Conservation (phyloP, 2,329 filamentous ascomycete genomes). For the Diaporthe sp. region DNA sequence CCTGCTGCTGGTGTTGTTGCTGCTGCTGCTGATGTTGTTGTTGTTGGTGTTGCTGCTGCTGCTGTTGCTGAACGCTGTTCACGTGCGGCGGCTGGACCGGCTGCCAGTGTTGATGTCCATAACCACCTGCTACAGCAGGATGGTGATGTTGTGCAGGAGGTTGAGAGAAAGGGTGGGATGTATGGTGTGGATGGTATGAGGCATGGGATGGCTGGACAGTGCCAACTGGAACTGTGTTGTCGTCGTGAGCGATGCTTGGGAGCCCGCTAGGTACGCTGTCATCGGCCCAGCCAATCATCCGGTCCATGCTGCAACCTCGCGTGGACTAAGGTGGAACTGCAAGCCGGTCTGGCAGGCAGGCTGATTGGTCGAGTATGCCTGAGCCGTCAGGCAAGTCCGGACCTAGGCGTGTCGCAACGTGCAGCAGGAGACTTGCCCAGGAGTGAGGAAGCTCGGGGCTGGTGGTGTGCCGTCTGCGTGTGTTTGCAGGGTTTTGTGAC, state of each 20-base stretch:
- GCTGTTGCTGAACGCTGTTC: conserved; percentile 39
- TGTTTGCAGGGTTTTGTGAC: conserved; percentile 32
- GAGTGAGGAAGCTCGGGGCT: conserved; percentile 18
- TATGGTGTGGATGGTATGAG: conserved; percentile 38
- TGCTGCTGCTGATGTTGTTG: conserved; percentile 8
- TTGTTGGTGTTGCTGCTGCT: conserved; percentile 32
- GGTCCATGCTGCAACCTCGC: conserved; percentile 39
- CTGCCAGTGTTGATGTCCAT: conserved; percentile 40
- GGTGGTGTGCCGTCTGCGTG: conserved; percentile 23
- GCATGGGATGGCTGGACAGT: conserved; percentile 37
- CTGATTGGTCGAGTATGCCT: conserved; percentile 37
- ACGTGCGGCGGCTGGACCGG: conserved; percentile 42
- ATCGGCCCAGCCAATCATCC: conserved; percentile 40
- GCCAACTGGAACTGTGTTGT: conserved; percentile 41
- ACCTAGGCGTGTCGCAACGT: conserved; percentile 28
- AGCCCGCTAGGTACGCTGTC: conserved; percentile 37
- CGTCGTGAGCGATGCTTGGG: conserved; percentile 39
- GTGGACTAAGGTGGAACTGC: conserved; percentile 36
- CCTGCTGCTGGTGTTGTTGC: conserved; percentile 35
- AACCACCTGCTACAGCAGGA: conserved; percentile 39
- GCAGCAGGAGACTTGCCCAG: conserved; percentile 28
- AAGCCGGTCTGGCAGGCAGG: conserved; percentile 30
- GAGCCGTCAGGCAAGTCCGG: conserved; percentile 30
- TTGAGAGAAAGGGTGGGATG: conserved; percentile 37
- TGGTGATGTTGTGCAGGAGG: conserved; percentile 39